Evolutionary conservation across 371 early-diverging fungal genomes (phyloP), one percentile per base, ranked within the genome.

Genomic region (Mortierella sp.): DNA sequence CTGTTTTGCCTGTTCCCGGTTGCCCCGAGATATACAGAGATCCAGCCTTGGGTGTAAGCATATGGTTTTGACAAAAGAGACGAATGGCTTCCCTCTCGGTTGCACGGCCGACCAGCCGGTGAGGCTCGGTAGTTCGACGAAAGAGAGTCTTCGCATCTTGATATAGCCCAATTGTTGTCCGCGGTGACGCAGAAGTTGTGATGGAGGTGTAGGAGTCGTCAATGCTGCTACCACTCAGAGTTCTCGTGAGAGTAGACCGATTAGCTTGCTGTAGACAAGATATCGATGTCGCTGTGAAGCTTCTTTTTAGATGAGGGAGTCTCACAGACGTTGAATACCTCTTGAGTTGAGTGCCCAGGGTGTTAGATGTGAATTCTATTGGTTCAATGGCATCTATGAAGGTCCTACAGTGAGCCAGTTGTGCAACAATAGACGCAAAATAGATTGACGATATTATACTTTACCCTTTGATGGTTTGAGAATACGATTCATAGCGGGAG

Each of bases 1-100:
- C 97, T 4, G 96, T 97, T 82, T 98, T 98, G 53, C 98, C 98
- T 4, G 97, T 96, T 4, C 98, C 98, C 0, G 98, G 98, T 56
- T 89, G 88, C 2, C 98, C 98, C 9, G 95, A 93, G 26, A 97
- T 90, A 76, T 97, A 98, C 34, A 98, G 85, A 43, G 94, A 75
- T 10, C 78, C 76, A 22, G 70, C 84, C 83, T 70, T 80, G 60
- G 70, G 68, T 1, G 61, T 63, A 61, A 85, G 78, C 42, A 87
- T 83, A 28, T 89, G 85, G 7, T 68, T 65, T 23, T 75, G 56
- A 40, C 85, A 88, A 67, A 96, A 96, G 5, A 73, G 35, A 1
- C 73, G 73, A 63, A 96, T 88, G 0, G 61, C 70, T 5, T 80
- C 67, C 31, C 94, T 87, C 85, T 97, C 96, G 15, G 76, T 55